phyloP scores from a whole-genome alignment of 345 rosid genomes.

The Syzygium aqueum region DNA sequence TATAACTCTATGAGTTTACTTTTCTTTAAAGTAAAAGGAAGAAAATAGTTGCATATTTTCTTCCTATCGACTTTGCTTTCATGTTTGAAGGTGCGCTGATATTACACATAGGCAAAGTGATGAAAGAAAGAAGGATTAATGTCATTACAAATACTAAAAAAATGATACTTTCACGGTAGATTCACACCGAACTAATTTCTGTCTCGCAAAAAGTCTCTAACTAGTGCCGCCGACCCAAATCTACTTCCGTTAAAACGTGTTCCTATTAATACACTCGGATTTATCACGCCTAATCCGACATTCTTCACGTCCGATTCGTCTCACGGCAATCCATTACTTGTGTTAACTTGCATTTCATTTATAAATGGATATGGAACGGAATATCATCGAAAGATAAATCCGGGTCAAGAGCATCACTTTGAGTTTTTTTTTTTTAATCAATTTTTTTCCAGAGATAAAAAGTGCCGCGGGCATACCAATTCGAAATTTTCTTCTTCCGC shows the following conservation, averaged over 20 bases:
- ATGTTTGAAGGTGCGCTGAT: neutral
- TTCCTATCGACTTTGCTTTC: neutral
- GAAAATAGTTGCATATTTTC: neutral
- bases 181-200: neutral
- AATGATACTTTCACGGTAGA: neutral
- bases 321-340: accelerated
- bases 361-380: neutral
- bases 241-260: neutral
- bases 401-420: neutral
- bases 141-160: neutral
- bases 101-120: neutral
- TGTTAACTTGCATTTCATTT: no score
- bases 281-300: accelerated
- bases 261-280: accelerated
- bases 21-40: neutral
- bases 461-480: neutral
- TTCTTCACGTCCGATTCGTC: neutral
- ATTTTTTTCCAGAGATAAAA: neutral
- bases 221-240: neutral
- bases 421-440: neutral
- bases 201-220: neutral
- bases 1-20: no score
- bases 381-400: neutral
- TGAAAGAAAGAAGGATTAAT: neutral
- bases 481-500: neutral